Evolutionary conservation across 495 filamentous ascomycete genomes (phyloP), one percentile per base, ranked within the genome.

Genomic region (Staphylotrichum longicolle): DNA sequence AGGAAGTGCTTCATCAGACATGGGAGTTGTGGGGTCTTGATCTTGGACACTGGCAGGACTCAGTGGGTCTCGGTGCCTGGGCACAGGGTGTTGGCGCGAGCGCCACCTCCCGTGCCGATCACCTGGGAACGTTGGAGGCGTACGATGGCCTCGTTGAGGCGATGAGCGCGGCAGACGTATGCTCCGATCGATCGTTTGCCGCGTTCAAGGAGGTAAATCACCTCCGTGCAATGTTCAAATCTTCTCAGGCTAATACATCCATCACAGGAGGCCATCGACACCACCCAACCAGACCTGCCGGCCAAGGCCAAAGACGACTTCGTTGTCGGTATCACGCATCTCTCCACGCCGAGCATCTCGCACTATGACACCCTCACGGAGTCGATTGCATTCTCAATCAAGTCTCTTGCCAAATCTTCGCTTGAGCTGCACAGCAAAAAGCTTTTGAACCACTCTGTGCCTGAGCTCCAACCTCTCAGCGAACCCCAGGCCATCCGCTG

Each of bases 241-340:
- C 8, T 62, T 55, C 15, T 62, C 51, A 42, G 63, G 45, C 57
- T 61, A 49, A 72, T 44, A 44, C 12, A 6, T 7, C 1, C 5
- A 20, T 6, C 50, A 80, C 54, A 75, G 77, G 80, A 82, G 57
- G 45, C 66, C 7, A 65, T 90, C 34, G 91, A 96, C 66, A 72
- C 82, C 9, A 86, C 84, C 44, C 70, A 82, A 20, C 87, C 89
- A 5, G 74, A 78, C 11, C 73, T 87, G 8, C 73, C 83, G 0
- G 77, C 83, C 9, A 88, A 85, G 65, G 74, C 79, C 8, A 82
- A 78, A 44, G 76, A 82, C 5, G 88, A 91, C 70, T 91, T 83
- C 60, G 77, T 85, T 40, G 79, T 89, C 49, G 86, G 85, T 7
- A 74, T 83, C 51, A 78, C 74, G 11, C 67, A 92, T 3, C 70